These are phyloP conservation scores for Ophiognomonia clavigignenti-juglandacearum DNA, from an alignment of 2,329 filamentous ascomycete genomes.

Conservation along the genomic window DNA sequence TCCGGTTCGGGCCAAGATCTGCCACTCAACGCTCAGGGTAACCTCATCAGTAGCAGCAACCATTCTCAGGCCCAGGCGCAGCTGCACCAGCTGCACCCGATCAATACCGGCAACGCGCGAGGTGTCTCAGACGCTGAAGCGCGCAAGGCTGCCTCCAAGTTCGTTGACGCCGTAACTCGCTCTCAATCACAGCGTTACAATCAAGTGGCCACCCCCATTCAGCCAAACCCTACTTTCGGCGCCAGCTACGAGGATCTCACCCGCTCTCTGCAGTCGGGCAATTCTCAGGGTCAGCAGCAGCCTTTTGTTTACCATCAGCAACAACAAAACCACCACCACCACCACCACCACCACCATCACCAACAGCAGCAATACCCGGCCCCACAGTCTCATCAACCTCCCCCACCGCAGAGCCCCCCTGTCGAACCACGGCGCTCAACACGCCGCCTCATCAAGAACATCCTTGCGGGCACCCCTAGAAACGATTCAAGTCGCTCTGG, in stretches of 20 bases:
- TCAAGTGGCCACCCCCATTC: conserved; percentile 19
- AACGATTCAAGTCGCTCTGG: conserved; percentile 20
- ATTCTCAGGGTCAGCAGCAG: conserved; percentile 7
- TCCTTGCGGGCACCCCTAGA: conserved; percentile 38
- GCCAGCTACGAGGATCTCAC: conserved; percentile 14
- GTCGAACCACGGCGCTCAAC: conserved; percentile 44
- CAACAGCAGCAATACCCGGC: conserved; percentile 19
- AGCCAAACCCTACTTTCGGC: conserved; percentile 17
- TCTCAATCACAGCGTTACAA: conserved; percentile 49
- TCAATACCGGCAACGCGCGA: conserved; percentile 20
- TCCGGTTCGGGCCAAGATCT: conserved; percentile 1
- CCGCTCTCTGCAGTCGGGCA: conserved; percentile 4
- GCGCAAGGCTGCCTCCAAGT: conserved; percentile 34
- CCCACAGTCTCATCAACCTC: conserved; percentile 18
- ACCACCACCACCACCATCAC: conserved; percentile 16
- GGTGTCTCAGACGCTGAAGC: conserved; percentile 31
- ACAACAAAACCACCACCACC: conserved; percentile 11
- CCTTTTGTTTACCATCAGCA: conserved; percentile 12
- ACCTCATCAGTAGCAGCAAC: neutral
- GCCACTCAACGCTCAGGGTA: neutral
- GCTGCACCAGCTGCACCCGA: conserved; percentile 17
- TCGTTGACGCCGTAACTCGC: conserved; percentile 42
- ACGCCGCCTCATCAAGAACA: conserved; percentile 50
- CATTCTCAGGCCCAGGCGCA: conserved; percentile 6
- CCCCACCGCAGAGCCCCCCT: conserved; percentile 24